phyloP scores from a whole-genome alignment of 176 grass and related monocot species.

The Themeda triandra region DNA sequence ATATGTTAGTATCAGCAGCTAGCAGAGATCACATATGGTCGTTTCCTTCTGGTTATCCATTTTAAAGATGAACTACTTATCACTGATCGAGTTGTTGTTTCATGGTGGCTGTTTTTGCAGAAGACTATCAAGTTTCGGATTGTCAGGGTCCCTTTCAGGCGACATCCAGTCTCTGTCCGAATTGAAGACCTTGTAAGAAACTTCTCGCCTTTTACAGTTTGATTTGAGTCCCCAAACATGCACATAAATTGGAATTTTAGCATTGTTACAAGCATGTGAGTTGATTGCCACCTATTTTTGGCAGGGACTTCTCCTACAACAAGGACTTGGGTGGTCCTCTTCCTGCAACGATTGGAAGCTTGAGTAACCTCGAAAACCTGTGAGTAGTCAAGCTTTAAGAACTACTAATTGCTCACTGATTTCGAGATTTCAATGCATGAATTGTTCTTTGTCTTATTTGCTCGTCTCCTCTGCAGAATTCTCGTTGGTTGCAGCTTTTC shows the following conservation, averaged over 20 bases:
- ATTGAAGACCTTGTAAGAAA: slow-evolving; percentile 11
- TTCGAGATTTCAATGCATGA: not conserved
- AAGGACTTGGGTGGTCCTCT: slow-evolving; percentile 47
- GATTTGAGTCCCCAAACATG: not conserved
- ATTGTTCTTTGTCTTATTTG: not conserved
- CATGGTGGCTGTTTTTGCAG: slow-evolving; percentile 26
- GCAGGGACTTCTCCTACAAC: slow-evolving; percentile 89
- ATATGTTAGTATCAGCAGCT: slow-evolving; percentile 45
- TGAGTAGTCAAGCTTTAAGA: slow-evolving; percentile 26
- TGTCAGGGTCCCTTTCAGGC: slow-evolving; percentile 66
- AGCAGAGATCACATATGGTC: not conserved
- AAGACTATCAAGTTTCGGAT: slow-evolving; percentile 57
- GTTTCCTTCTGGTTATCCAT: not conserved
- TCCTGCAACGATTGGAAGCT: slow-evolving; percentile 58
- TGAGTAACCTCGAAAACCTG: slow-evolving; percentile 64
- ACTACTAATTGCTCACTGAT: not conserved
- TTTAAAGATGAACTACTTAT: not conserved
- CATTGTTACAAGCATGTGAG: not conserved
- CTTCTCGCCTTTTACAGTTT: not conserved
- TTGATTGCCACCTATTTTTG: not conserved
- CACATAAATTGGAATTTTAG: not conserved
- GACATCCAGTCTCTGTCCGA: slow-evolving; percentile 60
- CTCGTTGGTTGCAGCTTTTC: slow-evolving; percentile 73
- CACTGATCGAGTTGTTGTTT: not conserved
- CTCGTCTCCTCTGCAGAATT: slow-evolving; percentile 49